A percentile compares a stretch with the other conserved stretches of the same genome.
Conservation (phyloP, 2,329 filamentous ascomycete species). For the Bimuria novae-zelandiae region DNA sequence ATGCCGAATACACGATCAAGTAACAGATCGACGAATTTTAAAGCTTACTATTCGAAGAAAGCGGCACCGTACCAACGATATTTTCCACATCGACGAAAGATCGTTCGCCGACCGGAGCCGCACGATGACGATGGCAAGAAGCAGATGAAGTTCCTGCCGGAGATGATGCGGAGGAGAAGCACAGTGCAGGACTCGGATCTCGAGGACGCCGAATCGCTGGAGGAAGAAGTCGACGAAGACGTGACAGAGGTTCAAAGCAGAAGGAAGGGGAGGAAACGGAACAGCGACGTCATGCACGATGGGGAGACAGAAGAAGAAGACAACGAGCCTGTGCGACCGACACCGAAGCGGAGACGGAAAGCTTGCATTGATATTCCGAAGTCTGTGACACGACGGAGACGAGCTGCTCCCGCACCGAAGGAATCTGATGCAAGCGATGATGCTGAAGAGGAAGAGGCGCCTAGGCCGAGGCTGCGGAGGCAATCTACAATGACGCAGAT, state of each 20-base stretch:
- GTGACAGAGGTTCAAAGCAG: neutral
- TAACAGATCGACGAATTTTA: slow-evolving; percentile 31
- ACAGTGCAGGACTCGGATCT: slow-evolving; percentile 15
- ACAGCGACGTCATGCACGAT: slow-evolving; percentile 9
- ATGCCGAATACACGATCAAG: slow-evolving; percentile 37
- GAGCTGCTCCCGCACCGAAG: slow-evolving; percentile 3
- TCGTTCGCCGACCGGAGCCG: slow-evolving; percentile 25
- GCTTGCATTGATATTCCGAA: slow-evolving; percentile 1
- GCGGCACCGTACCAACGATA: slow-evolving; percentile 29
- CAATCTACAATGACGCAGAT: slow-evolving; percentile 46
- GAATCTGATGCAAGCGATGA: neutral
- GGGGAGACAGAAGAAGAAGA: slow-evolving; percentile 8
- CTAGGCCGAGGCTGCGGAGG: slow-evolving; percentile 23
- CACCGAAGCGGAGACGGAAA: slow-evolving; percentile 28
- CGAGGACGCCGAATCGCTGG: slow-evolving; percentile 18
- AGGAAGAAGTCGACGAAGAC: slow-evolving; percentile 4
- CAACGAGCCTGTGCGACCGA: slow-evolving; percentile 7
- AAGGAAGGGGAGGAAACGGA: slow-evolving; percentile 24
- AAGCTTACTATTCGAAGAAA: slow-evolving; percentile 40
- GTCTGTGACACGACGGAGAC: slow-evolving; percentile 1
- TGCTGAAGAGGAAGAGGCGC: slow-evolving; percentile 5
- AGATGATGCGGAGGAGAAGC: slow-evolving; percentile 26
- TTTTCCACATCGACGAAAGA: slow-evolving; percentile 37
- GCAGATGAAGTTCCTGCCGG: slow-evolving; percentile 37
- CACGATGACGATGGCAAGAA: slow-evolving; percentile 25